Conservation (phyloP, 1,139 yeast species). For the Yamadazyma songkhlaensis region DNA sequence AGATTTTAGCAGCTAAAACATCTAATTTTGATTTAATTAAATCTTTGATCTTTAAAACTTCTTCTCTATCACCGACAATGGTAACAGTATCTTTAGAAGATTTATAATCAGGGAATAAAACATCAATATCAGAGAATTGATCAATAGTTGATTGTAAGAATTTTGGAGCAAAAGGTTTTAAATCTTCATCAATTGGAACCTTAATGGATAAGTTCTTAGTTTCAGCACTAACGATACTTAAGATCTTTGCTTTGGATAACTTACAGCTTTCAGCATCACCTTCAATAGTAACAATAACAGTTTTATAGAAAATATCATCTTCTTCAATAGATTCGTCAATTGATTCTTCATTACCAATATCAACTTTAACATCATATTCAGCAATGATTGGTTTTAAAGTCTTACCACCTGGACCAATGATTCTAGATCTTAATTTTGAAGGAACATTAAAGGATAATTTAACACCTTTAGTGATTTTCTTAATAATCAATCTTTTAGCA, state of each 20-base stretch:
- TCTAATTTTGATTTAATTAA: constrained; percentile 48
- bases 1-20: constrained; percentile 36
- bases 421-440: constrained; percentile 69
- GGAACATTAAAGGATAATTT: constrained; percentile 66
- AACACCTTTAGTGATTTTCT: constrained; percentile 76
- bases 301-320: constrained; percentile 46
- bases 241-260: constrained; percentile 67
- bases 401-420: constrained; percentile 89
- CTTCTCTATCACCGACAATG: constrained; percentile 65
- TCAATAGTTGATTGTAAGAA: constrained; percentile 21
- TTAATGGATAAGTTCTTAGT: constrained; percentile 56
- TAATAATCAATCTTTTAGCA: constrained; percentile 76
- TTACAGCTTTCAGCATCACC: constrained; percentile 88
- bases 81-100: constrained; percentile 27
- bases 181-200: constrained; percentile 42
- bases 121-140: constrained; percentile 26
- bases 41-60: constrained; percentile 48
- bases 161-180: constrained; percentile 52
- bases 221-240: constrained; percentile 73
- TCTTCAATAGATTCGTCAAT: constrained; percentile 18
- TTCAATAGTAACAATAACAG: constrained; percentile 61
- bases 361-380: constrained; percentile 69
- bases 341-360: constrained; percentile 55
- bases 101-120: constrained; percentile 31
- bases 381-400: constrained; percentile 77